Percentiles rank a stretch among this genome's conserved stretches.
Conservation (phyloP, 345 rosid species). For the Dipteronia sinensis region DNA sequence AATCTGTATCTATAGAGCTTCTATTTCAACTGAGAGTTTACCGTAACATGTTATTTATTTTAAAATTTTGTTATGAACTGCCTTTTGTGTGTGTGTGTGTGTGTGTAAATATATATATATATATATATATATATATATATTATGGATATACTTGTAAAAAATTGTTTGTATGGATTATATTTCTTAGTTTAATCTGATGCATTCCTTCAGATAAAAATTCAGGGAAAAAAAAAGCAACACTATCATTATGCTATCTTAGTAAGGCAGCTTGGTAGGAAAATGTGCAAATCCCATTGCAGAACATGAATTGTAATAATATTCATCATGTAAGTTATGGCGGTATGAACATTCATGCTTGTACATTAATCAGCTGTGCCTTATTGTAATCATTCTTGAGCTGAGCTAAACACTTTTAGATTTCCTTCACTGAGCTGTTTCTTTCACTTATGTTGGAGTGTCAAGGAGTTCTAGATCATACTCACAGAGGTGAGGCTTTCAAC, state of each 20-base stretch:
- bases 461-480: background rate
- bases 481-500: too few relatives aligned
- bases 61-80: background rate
- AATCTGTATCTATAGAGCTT: background rate
- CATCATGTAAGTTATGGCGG: background rate
- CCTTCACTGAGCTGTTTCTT: background rate
- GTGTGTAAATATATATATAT: too few relatives aligned
- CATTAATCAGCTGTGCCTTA: background rate
- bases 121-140: background rate
- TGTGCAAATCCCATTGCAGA: background rate
- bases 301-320: background rate
- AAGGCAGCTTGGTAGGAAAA: background rate
- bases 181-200: background rate
- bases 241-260: background rate
- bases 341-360: background rate
- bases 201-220: background rate
- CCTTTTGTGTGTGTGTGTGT: background rate
- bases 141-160: background rate
- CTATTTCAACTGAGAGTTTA: background rate
- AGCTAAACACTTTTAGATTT: background rate
- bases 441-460: conserved; percentile 1
- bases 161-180: background rate
- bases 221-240: background rate
- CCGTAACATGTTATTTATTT: background rate
- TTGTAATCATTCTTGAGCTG: too few relatives aligned